Percentiles rank a stretch among this genome's conserved stretches.
Conservation (phyloP, 2,329 filamentous ascomycete genomes). For the Aspergillus melleus region DNA sequence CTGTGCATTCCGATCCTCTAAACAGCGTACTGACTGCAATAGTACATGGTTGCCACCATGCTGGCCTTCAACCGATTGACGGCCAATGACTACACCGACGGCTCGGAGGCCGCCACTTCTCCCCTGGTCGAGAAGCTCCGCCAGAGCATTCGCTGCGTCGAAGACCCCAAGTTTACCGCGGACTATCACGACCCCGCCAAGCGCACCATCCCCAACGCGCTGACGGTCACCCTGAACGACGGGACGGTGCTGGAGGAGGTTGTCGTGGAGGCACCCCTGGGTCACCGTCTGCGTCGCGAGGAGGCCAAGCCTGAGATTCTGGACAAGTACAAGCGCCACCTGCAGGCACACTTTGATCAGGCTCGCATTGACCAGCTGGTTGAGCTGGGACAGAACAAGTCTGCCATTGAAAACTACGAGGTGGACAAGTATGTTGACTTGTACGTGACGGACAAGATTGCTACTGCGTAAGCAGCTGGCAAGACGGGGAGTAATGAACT, state of each 20-base stretch:
- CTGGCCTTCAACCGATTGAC: constrained; percentile 91
- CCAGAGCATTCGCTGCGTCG: constrained; percentile 91
- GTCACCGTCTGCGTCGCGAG: constrained; percentile 84
- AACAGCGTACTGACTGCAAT: constrained; percentile 21
- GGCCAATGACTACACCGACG: constrained; percentile 90
- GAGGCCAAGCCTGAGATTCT: constrained; percentile 98
- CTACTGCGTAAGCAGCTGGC: constrained; percentile 24
- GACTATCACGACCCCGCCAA: constrained; percentile 95
- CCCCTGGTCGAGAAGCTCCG: constrained; percentile 86
- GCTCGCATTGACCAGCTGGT: constrained; percentile 79
- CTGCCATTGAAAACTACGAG: constrained; percentile 74
- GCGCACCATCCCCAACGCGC: constrained; percentile 94
- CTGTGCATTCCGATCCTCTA: background rate
- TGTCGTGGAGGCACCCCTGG: constrained; percentile 89
- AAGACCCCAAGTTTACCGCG: constrained; percentile 89
- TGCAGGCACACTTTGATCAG: constrained; percentile 77
- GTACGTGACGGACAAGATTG: constrained; percentile 61
- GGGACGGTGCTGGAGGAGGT: constrained; percentile 89
- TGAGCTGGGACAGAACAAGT: constrained; percentile 71
- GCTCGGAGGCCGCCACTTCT: constrained; percentile 86
- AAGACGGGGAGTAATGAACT: background rate
- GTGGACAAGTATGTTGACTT: constrained; percentile 94
- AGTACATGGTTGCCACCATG: constrained; percentile 97
- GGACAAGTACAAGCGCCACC: constrained; percentile 91
- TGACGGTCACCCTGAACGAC: constrained; percentile 93